Conservation (phyloP, 106 monocot species). For the Acorus gramineus region DNA sequence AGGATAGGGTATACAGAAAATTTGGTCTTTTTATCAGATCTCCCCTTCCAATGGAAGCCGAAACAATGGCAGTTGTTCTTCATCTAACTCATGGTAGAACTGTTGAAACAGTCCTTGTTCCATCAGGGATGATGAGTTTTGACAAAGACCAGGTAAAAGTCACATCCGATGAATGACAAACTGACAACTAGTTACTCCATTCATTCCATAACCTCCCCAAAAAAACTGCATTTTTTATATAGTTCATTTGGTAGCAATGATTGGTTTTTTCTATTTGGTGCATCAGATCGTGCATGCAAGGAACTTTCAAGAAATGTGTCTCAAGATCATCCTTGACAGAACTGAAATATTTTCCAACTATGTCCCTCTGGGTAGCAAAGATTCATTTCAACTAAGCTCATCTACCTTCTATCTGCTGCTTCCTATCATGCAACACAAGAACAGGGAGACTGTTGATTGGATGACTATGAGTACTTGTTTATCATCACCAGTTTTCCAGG, state of each 20-base stretch:
- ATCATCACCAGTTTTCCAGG: constrained; percentile 61
- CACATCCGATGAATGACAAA: no score
- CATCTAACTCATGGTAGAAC: constrained; percentile 85
- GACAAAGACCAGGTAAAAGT: constrained; percentile 49
- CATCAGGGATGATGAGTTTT: constrained; percentile 43
- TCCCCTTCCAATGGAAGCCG: constrained; percentile 76
- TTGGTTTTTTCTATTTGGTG: no score
- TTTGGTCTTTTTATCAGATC: constrained; percentile 69
- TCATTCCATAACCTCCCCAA: no score
- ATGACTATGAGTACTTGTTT: constrained; percentile 53
- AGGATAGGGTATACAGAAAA: constrained; percentile 58
- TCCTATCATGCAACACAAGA: constrained; percentile 35
- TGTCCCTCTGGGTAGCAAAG: constrained; percentile 35
- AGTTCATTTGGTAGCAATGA: no score
- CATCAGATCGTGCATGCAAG: constrained; percentile 61
- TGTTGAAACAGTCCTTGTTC: constrained; percentile 49
- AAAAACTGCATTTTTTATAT: no score
- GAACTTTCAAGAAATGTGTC: constrained; percentile 87
- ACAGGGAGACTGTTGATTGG: constrained; percentile 56
- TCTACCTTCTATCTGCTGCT: constrained; percentile 74
- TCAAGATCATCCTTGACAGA: constrained; percentile 75
- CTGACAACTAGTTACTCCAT: no score
- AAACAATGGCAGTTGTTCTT: constrained; percentile 76
- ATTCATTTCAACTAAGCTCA: constrained; percentile 6
- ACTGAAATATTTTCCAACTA: constrained; percentile 40